Base-by-base conservation (phyloP, 768 basidiomycete species). In the Hypholoma fasciculare region DNA sequence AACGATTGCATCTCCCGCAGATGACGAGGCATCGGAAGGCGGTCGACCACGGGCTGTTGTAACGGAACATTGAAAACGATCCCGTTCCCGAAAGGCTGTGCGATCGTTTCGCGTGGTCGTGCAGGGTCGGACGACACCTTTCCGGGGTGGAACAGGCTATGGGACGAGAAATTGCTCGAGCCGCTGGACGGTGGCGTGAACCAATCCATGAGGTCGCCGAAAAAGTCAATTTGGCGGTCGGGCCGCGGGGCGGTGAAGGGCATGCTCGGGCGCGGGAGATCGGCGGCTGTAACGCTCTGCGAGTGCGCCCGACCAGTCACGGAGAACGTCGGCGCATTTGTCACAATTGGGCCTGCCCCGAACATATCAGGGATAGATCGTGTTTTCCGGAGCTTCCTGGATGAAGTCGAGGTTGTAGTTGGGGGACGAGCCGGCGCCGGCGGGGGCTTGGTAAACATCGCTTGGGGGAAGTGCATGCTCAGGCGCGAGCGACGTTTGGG, bases 1-100 rank as follows among this genome's bases (percentile, higher is more conserved):
- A 94, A 94, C 0, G 89, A 91, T 63, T 93, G 90, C 87, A 93
- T 90, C 68, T 88, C 88, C 20, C 91, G 87, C n/a, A 94, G 69
- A 43, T 78, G 76, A 4, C 82, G 84, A 1, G 84, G 79, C 1
- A 81, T 63, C 4, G 77, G 75, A 4, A 84, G 68, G 49, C 72
- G 76, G 16, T 82, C 71, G 1, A 75, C 52, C 1, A 74, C 70
- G 7, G 78, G 76, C 36, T 73, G 78, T 58, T 80, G 76, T 0
- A 78, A 69, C 3, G 87, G 88, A 0, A 83, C 78, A 54, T 86
- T 85, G 63, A 88, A 92, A 2, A 74, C 61, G 30, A 92, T 79
- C 7, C 83, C 83, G 4, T 74, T 67, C 14, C 90, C 90, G 67
- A 91, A 90, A 0, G 90, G 90, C 60, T 82, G 71, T 2, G 71